Evolutionary conservation across 257 asterid species (phyloP).

Genomic region (Capsicum rhomboideum): DNA sequence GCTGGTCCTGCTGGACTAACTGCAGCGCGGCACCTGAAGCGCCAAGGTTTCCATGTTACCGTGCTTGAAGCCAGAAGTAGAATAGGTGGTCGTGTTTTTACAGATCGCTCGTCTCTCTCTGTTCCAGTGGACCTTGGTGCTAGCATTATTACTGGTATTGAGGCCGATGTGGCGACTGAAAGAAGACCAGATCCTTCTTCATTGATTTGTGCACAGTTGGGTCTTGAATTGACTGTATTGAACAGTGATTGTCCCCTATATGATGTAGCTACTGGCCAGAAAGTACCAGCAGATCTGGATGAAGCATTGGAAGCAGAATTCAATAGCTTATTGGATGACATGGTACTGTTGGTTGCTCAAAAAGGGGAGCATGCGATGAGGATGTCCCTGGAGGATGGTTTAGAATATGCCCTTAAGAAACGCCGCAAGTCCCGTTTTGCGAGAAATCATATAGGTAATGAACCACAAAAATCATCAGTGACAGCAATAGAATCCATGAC

Average conservation of each 20-base stretch:
- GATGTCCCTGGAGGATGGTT: constrained; percentile 95
- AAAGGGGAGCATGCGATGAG: constrained; percentile 77
- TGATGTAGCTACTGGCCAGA: constrained; percentile 75
- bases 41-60: constrained; percentile 77
- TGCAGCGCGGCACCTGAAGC: constrained; percentile 97
- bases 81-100: constrained; percentile 95
- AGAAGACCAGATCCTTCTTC: constrained; percentile 99
- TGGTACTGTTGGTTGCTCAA: constrained; percentile 80
- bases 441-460: constrained; percentile 16
- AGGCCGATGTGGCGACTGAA: constrained; percentile 97
- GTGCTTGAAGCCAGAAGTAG: constrained; percentile 94
- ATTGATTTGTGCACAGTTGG: constrained; percentile 89
- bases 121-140: constrained; percentile 99
- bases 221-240: constrained; percentile 85
- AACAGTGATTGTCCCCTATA: constrained; percentile 97
- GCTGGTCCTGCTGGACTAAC: constrained; percentile 99
- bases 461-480: constrained; percentile 23
- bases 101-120: constrained; percentile 79
- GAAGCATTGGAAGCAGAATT: constrained; percentile 89
- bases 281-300: constrained; percentile 81
- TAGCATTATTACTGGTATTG: constrained; percentile 97
- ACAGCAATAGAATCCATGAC: constrained; percentile 20
- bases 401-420: constrained; percentile 70
- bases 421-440: constrained; percentile 35
- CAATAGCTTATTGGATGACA: constrained; percentile 90